Percentiles rank a stretch among this genome's conserved stretches.
These are phyloP conservation scores for Priceomyces haplophilus DNA, from an alignment of 805 yeast genomes.

Conservation along the genomic window DNA sequence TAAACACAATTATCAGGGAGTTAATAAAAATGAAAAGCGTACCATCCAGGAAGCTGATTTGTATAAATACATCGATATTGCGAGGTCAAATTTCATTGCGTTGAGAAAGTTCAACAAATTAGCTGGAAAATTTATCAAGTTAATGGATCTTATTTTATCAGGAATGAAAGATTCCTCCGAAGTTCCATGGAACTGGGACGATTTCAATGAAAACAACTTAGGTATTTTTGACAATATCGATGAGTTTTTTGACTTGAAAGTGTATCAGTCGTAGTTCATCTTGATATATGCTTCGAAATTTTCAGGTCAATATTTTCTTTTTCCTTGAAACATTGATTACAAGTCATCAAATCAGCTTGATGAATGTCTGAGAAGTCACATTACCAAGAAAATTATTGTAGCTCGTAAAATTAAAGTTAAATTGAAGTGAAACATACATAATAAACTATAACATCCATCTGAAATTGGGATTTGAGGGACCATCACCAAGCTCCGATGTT, in stretches of 20 bases:
- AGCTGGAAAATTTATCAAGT: constrained; percentile 17
- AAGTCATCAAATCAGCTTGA: too few relatives aligned
- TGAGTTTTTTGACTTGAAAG: constrained; percentile 8
- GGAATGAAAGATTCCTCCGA: constrained; percentile 10
- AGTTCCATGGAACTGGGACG: constrained; percentile 8
- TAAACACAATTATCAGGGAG: constrained; percentile 7
- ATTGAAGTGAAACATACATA: not conserved
- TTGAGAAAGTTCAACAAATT: constrained; percentile 15
- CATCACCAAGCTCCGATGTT: constrained; percentile 41
- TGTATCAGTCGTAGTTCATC: not conserved
- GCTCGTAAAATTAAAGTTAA: not conserved
- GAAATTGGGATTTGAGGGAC: constrained; percentile 43
- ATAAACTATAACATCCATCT: constrained; percentile 42
- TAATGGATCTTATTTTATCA: constrained; percentile 14
- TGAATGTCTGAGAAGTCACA: too few relatives aligned
- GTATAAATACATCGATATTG: constrained; percentile 13
- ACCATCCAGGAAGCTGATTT: constrained; percentile 11
- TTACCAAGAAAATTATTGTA: not conserved
- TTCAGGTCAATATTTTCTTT: too few relatives aligned
- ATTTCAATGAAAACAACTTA: constrained; percentile 8
- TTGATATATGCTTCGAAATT: too few relatives aligned
- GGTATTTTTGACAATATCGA: constrained; percentile 15
- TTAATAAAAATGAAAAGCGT: not conserved
- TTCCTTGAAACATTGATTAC: too few relatives aligned
- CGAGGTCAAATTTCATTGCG: constrained; percentile 9